Evolutionary conservation across 1,139 yeast species (phyloP).

Genomic region (Nadsonia starkeyi-henricii): DNA sequence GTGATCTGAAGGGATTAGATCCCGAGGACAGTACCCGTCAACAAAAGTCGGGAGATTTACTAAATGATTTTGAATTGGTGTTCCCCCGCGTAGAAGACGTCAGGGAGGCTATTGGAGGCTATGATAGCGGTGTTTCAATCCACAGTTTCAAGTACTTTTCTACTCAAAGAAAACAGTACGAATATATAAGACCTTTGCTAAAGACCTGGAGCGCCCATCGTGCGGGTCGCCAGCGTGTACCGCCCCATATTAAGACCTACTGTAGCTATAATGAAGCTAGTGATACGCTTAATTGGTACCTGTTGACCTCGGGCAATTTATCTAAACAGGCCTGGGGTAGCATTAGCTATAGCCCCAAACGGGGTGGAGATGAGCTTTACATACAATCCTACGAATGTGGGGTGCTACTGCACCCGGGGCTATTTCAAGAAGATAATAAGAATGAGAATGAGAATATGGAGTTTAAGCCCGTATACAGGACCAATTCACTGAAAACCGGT

Average conservation of each 20-base stretch:
- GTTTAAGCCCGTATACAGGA: conserved; percentile 13
- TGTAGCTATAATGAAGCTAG: conserved; percentile 14
- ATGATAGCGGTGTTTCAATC: conserved; percentile 19
- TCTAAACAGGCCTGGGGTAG: conserved; percentile 26
- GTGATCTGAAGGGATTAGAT: background rate
- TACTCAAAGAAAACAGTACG: conserved; percentile 13
- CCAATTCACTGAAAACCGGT: conserved; percentile 5
- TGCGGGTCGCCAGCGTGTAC: conserved; percentile 20
- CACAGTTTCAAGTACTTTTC: conserved; percentile 15
- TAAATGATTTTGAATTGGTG: conserved; percentile 9
- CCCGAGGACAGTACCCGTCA: no score
- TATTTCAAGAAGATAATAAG: conserved; percentile 3
- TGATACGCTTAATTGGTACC: conserved; percentile 17
- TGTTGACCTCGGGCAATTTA: conserved; percentile 24
- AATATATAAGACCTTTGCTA: conserved; percentile 16
- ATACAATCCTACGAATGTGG: conserved; percentile 24
- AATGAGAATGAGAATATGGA: conserved; percentile 4
- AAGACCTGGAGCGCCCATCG: conserved; percentile 18
- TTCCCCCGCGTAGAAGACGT: conserved; percentile 22
- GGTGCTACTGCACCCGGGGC: conserved; percentile 16
- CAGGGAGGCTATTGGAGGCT: conserved; percentile 20
- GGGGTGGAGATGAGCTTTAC: conserved; percentile 11
- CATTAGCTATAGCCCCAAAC: conserved; percentile 9
- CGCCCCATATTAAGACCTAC: conserved; percentile 25
- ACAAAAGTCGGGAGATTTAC: background rate